A percentile compares a stretch with the other conserved stretches of the same genome.
phyloP scores from a whole-genome alignment of 768 basidiomycete species.

The Hemileccinum rubropunctum region DNA sequence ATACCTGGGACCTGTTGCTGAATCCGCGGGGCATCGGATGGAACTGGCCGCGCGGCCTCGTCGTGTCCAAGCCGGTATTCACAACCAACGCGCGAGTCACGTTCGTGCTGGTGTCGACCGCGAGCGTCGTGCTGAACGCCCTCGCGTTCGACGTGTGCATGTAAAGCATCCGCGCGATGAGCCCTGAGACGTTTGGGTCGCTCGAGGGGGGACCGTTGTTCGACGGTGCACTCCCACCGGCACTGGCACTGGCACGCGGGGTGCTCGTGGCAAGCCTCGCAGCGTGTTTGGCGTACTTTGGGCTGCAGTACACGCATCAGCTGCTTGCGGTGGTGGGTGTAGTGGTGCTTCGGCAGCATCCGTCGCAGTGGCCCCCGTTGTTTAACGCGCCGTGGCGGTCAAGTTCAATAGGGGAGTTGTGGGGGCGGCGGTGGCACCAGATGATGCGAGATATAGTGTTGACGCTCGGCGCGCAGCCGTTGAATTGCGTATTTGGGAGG shows the following conservation, averaged over 20 bases:
- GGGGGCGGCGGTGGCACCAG: conserved; percentile 68
- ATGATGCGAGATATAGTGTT: conserved; percentile 57
- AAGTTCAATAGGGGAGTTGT: conserved; percentile 58
- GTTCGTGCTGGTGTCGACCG: conserved; percentile 11
- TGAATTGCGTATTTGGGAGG: conserved; percentile 45
- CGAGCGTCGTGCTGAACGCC: conserved; percentile 1
- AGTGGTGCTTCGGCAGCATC: conserved; percentile 43
- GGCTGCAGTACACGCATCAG: conserved; percentile 44
- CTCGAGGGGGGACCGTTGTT: conserved; percentile 36
- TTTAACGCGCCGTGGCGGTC: conserved; percentile 57
- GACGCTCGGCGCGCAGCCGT: conserved; percentile 44
- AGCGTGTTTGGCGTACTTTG: conserved; percentile 43
- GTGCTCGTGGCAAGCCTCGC: conserved; percentile 40
- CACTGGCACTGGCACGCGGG: conserved; percentile 38
- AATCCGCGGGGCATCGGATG: conserved; percentile 27
- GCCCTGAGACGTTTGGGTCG: conserved; percentile 38
- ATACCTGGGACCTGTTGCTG: conserved; percentile 26
- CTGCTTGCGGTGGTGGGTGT: conserved; percentile 43
- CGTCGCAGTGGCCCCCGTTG: conserved; percentile 59
- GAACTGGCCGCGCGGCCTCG: conserved; percentile 24
- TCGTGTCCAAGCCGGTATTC: conserved; percentile 10
- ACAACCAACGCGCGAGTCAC: conserved; percentile 7
- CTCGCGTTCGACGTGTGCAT: conserved; percentile 17
- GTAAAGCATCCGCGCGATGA: conserved; percentile 25
- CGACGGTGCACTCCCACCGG: conserved; percentile 29